Base-by-base conservation (phyloP, 2,329 filamentous ascomycete species). In the Lasiodiplodia citricola region DNA sequence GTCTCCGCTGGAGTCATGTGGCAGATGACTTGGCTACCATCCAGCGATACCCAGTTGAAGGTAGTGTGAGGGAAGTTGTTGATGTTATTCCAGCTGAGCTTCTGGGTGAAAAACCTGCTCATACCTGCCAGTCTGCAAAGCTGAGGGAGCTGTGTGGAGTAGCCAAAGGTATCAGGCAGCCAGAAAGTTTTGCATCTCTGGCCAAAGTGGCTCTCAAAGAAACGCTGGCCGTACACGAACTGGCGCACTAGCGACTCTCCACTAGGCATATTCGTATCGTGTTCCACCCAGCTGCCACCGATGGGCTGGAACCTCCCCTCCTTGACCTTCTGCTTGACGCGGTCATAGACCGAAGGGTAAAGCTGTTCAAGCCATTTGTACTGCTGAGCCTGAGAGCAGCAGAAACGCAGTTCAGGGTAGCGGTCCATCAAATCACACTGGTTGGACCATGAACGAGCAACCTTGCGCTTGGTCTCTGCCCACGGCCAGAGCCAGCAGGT, bases 31-130 rank as follows among this genome's bases (percentile, higher is more conserved):
- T 98, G 96, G 76, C 92, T 97, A 69, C 96, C 95, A 79, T 99
- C 96, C 16, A 97, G 88, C 14, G 94, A 89, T 38, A 99, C 94
- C 96, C 96, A 99, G 80, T 97, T 97, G 86, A 99, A 99, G 0
- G 96, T 98, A 6, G 96, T 98, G 78, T 98, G 96, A 0, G 96
- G 96, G 82, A 98, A 99, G 77, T 92, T 97, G 83, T 98, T 98
- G 86, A 98, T 98, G 79, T 98, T 98, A 84, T 98, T 98, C 96
- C 96, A 99, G 84, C 95, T 98, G 70, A 99, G 85, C 83, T 99
- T 99, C 80, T 99, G 96, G 0, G 96, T 99, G 76, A 99, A 91
- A 84, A 99, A 99, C 41, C 95, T 89, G 69, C 88, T 92, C 96
- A 99, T 98, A 23, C 94, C 95, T n/a, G 96, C 92, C 35, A 97